Evolutionary conservation across 352 stramenopile genomes (phyloP).

Genomic region (Globisporangium radiosum): DNA sequence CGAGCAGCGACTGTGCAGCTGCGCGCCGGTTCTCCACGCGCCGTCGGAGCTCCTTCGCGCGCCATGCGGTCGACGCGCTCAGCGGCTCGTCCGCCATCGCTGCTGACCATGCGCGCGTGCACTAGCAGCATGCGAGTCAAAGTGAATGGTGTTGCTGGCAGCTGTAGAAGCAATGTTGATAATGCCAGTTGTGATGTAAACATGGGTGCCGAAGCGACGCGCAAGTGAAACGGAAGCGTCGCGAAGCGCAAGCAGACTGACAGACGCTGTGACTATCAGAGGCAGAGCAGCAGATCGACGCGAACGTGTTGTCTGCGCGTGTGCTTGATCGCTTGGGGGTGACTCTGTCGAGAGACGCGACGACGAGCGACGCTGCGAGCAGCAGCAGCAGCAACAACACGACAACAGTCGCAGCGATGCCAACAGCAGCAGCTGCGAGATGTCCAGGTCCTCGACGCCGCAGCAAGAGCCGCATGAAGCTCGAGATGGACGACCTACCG

Average conservation of each 20-base stretch:
- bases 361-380: background rate
- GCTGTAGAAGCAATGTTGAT: too few relatives aligned
- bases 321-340: background rate
- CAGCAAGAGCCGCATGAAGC: slow-evolving; percentile 14
- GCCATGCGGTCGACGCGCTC: slow-evolving; percentile 14
- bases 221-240: slow-evolving; percentile 2
- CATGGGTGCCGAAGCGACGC: background rate
- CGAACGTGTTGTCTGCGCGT: too few relatives aligned
- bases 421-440: background rate
- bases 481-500: slow-evolving; percentile 15
- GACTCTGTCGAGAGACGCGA: background rate
- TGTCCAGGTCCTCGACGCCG: slow-evolving; percentile 11
- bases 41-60: slow-evolving; percentile 40
- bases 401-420: slow-evolving; percentile 2
- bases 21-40: slow-evolving; percentile 38
- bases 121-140: background rate
- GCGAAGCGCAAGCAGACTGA: background rate
- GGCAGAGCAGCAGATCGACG: background rate
- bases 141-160: too few relatives aligned
- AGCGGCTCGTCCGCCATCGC: background rate
- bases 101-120: background rate
- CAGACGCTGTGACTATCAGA: background rate
- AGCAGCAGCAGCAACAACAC: background rate
- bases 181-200: too few relatives aligned
- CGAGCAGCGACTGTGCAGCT: slow-evolving; percentile 11